Percentiles rank a stretch among this genome's conserved stretches.
Conservation (phyloP, 1,284 basidiomycete species). For the Bondarzewia mesenterica region DNA sequence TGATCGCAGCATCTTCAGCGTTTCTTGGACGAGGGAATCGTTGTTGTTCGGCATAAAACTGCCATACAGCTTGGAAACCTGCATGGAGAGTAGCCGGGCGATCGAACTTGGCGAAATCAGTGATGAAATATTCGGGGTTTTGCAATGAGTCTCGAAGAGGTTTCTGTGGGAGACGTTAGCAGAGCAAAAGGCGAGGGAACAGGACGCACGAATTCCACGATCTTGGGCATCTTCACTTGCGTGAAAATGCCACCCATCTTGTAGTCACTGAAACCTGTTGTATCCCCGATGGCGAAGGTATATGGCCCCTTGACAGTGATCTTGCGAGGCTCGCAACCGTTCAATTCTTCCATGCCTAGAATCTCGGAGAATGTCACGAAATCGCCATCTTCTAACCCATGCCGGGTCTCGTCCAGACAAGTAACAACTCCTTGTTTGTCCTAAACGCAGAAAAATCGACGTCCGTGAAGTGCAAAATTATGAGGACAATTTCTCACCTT, state of each 20-base stretch:
- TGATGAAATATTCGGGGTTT: conserved; percentile 86
- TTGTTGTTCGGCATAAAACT: conserved; percentile 65
- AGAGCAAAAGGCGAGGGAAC: conserved; percentile 1
- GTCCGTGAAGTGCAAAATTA: no score
- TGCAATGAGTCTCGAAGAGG: conserved; percentile 82
- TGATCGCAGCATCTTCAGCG: conserved; percentile 65
- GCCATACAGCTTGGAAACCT: conserved; percentile 91
- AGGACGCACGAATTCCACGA: conserved; percentile 78
- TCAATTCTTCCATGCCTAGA: conserved; percentile 90
- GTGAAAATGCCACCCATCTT: conserved; percentile 91
- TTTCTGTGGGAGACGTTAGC: conserved; percentile 54
- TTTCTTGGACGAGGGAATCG: conserved; percentile 83
- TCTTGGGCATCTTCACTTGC: conserved; percentile 99
- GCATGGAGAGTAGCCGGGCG: conserved; percentile 86
- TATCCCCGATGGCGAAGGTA: conserved; percentile 92
- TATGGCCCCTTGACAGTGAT: conserved; percentile 94
- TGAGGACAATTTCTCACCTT: conserved; percentile 41
- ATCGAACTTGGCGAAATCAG: conserved; percentile 98
- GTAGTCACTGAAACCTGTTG: conserved; percentile 73
- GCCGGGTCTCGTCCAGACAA: conserved; percentile 94
- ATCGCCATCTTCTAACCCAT: conserved; percentile 97
- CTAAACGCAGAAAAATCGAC: conserved; percentile 28
- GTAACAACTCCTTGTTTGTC: conserved; percentile 88
- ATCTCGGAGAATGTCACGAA: conserved; percentile 98
- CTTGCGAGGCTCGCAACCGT: conserved; percentile 87